Evolutionary conservation across 345 rosid species (phyloP).

Genomic region (Syzygium grande): DNA sequence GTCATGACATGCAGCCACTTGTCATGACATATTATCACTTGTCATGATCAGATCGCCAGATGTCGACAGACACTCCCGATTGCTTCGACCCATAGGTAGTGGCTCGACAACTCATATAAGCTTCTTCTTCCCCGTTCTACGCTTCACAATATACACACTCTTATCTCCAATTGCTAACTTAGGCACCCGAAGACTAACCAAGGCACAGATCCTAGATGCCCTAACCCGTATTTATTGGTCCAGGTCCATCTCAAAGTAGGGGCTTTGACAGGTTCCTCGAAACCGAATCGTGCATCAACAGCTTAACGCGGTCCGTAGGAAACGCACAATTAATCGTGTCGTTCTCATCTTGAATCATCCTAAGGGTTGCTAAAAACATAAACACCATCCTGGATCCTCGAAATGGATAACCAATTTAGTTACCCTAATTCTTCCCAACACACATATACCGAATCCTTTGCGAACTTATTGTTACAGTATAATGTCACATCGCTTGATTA

Average conservation of each 20-base stretch:
- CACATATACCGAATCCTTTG: background rate
- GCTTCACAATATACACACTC: too few species aligned
- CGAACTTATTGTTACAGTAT: too few species aligned
- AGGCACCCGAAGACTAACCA: too few species aligned
- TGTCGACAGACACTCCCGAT: background rate
- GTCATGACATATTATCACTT: background rate
- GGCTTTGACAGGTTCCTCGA: background rate
- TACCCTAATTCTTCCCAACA: too few species aligned
- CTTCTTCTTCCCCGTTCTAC: too few species aligned
- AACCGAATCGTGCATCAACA: background rate
- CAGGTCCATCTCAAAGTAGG: too few species aligned
- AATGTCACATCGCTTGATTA: background rate
- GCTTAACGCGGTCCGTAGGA: background rate
- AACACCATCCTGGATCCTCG: background rate
- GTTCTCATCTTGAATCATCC: background rate
- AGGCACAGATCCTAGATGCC: too few species aligned
- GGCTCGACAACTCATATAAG: background rate
- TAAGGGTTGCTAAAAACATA: background rate
- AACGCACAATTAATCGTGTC: background rate
- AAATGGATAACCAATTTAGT: too few species aligned
- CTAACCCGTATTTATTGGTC: too few species aligned
- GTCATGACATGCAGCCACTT: background rate
- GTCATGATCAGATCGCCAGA: background rate
- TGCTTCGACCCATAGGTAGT: fast-evolving
- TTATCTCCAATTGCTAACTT: too few species aligned